phyloP scores from a whole-genome alignment of 306 rosid genomes.

The Ziziphus jujuba region DNA sequence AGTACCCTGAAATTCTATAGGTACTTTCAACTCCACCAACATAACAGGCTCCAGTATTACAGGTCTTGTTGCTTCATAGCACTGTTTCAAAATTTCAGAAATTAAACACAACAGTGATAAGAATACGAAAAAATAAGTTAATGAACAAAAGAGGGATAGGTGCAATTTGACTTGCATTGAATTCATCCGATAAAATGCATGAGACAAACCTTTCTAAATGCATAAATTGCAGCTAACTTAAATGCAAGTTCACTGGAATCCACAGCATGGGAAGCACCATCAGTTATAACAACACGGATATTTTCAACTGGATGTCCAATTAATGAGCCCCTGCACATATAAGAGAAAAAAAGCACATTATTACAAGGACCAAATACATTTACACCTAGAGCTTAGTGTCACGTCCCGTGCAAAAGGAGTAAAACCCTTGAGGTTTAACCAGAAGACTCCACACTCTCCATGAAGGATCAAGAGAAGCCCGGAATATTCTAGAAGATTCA shows the following conservation, averaged over 20 bases:
- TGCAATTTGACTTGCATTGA: slow-evolving; percentile 15
- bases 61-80: slow-evolving; percentile 80
- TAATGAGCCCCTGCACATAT: slow-evolving; percentile 72
- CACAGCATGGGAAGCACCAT: slow-evolving; percentile 97
- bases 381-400: neutral
- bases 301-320: slow-evolving; percentile 99
- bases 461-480: too few species aligned
- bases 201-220: slow-evolving; percentile 80
- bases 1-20: slow-evolving; percentile 95
- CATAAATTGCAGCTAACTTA: slow-evolving; percentile 93
- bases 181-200: neutral
- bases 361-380: slow-evolving; percentile 1
- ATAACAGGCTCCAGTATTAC: slow-evolving; percentile 96
- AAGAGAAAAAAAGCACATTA: slow-evolving; percentile 19
- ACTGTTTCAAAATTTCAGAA: slow-evolving; percentile 44
- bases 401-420: too few species aligned
- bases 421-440: too few species aligned
- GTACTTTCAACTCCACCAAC: slow-evolving; percentile 96
- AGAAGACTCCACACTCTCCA: too few species aligned
- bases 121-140: too few species aligned
- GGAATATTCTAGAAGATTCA: too few species aligned
- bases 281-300: slow-evolving; percentile 73
- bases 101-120: neutral
- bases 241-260: slow-evolving; percentile 99
- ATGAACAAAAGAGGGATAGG: neutral